Evolutionary conservation across 2,329 filamentous ascomycete genomes (phyloP).

Genomic region (Ophiostoma sp.): DNA sequence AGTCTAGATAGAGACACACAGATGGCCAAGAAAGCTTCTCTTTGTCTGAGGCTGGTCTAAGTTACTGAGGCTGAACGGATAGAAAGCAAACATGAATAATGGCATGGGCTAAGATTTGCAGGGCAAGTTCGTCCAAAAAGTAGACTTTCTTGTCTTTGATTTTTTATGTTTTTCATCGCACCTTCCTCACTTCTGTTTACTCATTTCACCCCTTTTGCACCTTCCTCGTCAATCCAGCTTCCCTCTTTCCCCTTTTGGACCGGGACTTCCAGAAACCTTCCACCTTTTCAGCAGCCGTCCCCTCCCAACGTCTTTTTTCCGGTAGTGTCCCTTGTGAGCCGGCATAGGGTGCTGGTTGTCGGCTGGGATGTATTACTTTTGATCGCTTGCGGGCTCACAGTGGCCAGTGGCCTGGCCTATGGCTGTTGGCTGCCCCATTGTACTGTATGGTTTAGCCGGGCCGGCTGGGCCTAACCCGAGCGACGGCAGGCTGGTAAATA

Average conservation of each 20-base stretch:
- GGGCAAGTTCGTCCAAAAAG: neutral
- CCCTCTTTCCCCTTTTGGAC: constrained; percentile 17
- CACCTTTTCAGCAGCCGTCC: constrained; percentile 3
- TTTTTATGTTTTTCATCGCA: neutral
- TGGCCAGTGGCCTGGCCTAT: neutral
- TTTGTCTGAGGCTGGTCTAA: neutral
- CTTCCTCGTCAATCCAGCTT: neutral
- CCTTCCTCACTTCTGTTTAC: neutral
- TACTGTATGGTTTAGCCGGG: constrained; percentile 9
- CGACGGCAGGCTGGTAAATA: constrained; percentile 2
- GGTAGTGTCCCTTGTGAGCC: constrained; percentile 15
- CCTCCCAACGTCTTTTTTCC: constrained; percentile 9
- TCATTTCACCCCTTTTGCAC: neutral
- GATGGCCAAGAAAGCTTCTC: constrained; percentile 11
- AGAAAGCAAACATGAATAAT: neutral
- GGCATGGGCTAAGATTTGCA: neutral
- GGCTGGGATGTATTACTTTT: neutral
- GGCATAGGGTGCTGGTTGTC: neutral
- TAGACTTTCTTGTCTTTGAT: neutral
- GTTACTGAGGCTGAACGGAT: neutral
- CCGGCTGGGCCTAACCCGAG: constrained; percentile 13
- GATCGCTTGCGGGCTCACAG: neutral
- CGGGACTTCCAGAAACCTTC: constrained; percentile 20
- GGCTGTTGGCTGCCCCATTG: neutral
- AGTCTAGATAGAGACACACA: neutral